phyloP scores from a whole-genome alignment of 192 early-diverging fungal genomes.

The Coemansia sp. region DNA sequence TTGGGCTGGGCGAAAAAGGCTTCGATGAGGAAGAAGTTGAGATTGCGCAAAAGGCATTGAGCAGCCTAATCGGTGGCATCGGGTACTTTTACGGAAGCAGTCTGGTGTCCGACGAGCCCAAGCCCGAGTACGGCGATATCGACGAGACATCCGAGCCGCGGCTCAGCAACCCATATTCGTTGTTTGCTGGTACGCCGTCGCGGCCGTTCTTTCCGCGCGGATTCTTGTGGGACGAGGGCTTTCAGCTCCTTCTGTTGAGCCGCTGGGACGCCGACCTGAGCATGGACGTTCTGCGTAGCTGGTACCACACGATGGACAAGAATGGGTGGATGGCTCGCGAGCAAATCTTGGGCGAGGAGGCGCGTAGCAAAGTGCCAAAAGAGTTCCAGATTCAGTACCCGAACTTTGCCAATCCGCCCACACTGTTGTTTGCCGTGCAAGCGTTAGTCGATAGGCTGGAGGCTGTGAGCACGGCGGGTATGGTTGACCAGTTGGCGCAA shows the following conservation, averaged over 20 bases:
- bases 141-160: slow-evolving; percentile 57
- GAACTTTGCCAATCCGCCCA: slow-evolving; percentile 92
- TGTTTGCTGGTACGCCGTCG: slow-evolving; percentile 83
- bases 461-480: not conserved
- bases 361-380: slow-evolving; percentile 80
- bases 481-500: slow-evolving; percentile 2
- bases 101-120: slow-evolving; percentile 53
- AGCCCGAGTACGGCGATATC: slow-evolving; percentile 59
- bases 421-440: slow-evolving; percentile 70
- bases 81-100: slow-evolving; percentile 61
- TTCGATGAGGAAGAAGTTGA: slow-evolving; percentile 58
- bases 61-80: slow-evolving; percentile 87
- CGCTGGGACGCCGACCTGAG: slow-evolving; percentile 88
- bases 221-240: slow-evolving; percentile 97
- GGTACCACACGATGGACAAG: slow-evolving; percentile 74
- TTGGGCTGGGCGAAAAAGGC: slow-evolving; percentile 66
- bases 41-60: slow-evolving; percentile 74
- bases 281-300: slow-evolving; percentile 77
- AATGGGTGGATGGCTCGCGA: slow-evolving; percentile 93
- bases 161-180: slow-evolving; percentile 61
- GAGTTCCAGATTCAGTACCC: slow-evolving; percentile 94
- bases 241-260: slow-evolving; percentile 81
- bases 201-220: slow-evolving; percentile 95
- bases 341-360: slow-evolving; percentile 92
- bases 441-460: slow-evolving; percentile 35